Conservation (phyloP, 1,284 basidiomycete genomes). For the Puccinia novopanici region DNA sequence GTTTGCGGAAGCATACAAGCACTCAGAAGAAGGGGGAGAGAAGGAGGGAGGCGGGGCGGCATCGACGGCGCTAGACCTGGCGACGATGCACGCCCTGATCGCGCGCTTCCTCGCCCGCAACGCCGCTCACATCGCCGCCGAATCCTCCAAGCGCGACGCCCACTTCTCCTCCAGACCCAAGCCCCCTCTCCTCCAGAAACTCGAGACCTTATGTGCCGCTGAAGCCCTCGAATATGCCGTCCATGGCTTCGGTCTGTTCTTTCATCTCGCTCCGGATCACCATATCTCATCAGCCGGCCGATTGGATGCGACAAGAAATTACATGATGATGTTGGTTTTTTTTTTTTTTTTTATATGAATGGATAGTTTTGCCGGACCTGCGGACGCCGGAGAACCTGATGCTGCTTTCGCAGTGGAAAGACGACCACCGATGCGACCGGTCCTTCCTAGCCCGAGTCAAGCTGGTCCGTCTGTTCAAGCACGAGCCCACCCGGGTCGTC, state of each 20-base stretch:
- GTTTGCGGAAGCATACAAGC: conserved; percentile 23
- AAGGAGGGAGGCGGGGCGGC: too few species aligned
- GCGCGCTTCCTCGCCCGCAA: conserved; percentile 20
- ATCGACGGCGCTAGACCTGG: neutral
- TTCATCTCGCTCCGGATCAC: neutral
- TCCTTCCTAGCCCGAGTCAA: conserved; percentile 39
- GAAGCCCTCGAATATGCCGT: conserved; percentile 17
- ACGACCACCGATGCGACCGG: conserved; percentile 22
- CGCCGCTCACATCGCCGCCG: neutral
- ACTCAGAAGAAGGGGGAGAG: neutral
- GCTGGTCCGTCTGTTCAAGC: conserved; percentile 36
- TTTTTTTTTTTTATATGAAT: neutral
- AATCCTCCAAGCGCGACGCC: neutral
- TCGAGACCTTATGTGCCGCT: neutral
- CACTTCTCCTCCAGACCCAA: conserved; percentile 27
- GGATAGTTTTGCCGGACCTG: conserved; percentile 44
- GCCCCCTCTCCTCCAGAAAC: neutral
- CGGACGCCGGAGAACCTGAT: conserved; percentile 27
- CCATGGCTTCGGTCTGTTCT: conserved; percentile 32
- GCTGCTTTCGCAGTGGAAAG: conserved; percentile 21
- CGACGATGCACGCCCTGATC: conserved; percentile 21
- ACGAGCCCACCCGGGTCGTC: neutral
- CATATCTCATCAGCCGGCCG: too few species aligned
- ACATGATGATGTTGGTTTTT: neutral
- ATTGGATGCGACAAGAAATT: too few species aligned